Evolutionary conservation across 768 basidiomycete species (phyloP).

Genomic region (Gautieria morchelliformis): DNA sequence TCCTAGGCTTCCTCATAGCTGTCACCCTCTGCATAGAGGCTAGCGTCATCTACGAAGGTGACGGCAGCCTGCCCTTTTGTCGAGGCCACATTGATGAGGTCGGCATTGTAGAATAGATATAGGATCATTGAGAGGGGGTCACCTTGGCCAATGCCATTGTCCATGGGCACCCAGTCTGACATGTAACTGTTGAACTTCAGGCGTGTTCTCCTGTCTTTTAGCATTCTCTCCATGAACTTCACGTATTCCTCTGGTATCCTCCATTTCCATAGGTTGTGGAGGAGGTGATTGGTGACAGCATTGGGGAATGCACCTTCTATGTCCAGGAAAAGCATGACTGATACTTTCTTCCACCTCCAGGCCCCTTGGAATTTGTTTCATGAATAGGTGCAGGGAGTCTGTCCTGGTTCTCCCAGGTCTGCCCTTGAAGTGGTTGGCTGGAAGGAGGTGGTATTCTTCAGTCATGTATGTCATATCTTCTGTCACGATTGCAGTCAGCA

Average conservation of each 20-base stretch:
- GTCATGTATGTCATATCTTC: constrained; percentile 15
- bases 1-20: no score
- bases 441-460: constrained; percentile 23
- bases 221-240: constrained; percentile 11
- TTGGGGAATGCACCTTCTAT: constrained; percentile 21
- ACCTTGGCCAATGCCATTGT: constrained; percentile 21
- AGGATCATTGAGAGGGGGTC: constrained; percentile 17
- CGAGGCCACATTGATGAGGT: background rate
- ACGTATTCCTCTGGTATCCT: constrained; percentile 16
- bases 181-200: constrained; percentile 21
- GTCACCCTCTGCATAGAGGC: no score
- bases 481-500: constrained; percentile 16
- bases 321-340: constrained; percentile 20
- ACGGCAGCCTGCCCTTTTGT: no score
- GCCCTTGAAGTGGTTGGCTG: constrained; percentile 19
- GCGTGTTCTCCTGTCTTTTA: constrained; percentile 14
- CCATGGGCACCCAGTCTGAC: constrained; percentile 9
- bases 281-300: constrained; percentile 9
- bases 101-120: constrained; percentile 19
- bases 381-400: constrained; percentile 22
- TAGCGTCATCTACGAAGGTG: no score
- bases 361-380: constrained; percentile 26
- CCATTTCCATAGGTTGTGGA: constrained; percentile 17
- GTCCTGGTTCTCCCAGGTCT: constrained; percentile 18
- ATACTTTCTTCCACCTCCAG: constrained; percentile 18